These are phyloP conservation scores for Phytopythium aichiense DNA, from an alignment of 352 stramenopile species.

Conservation along the genomic window DNA sequence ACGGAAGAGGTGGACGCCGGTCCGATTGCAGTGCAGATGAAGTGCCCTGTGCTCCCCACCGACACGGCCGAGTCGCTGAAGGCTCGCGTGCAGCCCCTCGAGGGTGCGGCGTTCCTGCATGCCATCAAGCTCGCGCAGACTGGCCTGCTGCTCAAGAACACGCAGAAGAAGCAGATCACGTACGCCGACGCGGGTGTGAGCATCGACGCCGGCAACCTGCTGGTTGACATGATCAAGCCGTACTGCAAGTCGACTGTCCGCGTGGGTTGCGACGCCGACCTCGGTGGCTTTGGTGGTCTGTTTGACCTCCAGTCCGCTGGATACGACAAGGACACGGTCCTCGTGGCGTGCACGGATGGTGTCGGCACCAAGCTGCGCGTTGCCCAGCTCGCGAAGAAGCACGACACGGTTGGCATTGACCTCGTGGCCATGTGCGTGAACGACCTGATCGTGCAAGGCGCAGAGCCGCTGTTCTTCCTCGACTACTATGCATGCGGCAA, in stretches of 20 bases:
- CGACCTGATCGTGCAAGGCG: constrained; percentile 98
- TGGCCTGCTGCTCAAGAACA: constrained; percentile 47
- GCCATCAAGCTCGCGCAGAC: constrained; percentile 81
- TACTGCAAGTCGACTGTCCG: constrained; percentile 96
- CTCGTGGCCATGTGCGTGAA: constrained; percentile 99
- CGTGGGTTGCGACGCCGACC: constrained; percentile 94
- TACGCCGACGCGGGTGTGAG: constrained; percentile 98
- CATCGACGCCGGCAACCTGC: constrained; percentile 96
- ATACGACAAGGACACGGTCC: constrained; percentile 96
- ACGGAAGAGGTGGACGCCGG: constrained; percentile 97
- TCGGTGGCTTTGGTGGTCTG: constrained; percentile 97
- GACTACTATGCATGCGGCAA: constrained; percentile 99
- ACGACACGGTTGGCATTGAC: constrained; percentile 97
- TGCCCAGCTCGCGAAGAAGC: constrained; percentile 85
- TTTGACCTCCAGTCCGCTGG: constrained; percentile 97
- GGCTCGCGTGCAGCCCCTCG: constrained; percentile 95
- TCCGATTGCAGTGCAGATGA: constrained; percentile 97
- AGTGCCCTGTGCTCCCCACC: constrained; percentile 84
- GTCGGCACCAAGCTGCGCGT: constrained; percentile 98
- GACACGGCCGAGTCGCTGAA: constrained; percentile 96
- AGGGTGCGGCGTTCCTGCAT: constrained; percentile 92
- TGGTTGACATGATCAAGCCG: constrained; percentile 98
- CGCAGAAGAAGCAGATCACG: constrained; percentile 88
- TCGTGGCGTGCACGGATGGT: constrained; percentile 97
- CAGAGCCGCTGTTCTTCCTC: constrained; percentile 99